These are phyloP conservation scores for Alopecurus myosuroides DNA, from an alignment of 176 grass and related monocot species.

Conservation along the genomic window DNA sequence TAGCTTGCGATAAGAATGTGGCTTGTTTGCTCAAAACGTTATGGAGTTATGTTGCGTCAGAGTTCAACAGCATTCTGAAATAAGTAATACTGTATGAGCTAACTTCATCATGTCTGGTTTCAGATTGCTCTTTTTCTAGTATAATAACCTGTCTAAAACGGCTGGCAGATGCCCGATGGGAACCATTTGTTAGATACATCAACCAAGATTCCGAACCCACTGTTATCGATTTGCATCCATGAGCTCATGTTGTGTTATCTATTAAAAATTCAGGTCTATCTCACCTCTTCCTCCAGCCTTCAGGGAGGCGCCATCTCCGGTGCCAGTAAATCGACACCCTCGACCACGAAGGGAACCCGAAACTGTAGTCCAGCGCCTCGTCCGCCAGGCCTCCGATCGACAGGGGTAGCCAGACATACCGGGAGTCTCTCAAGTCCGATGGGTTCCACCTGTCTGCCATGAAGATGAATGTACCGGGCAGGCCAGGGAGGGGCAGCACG, in stretches of 20 bases:
- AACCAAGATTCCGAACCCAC: conserved; percentile 4
- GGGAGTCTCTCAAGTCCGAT: conserved; percentile 66
- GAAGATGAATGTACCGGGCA: conserved; percentile 84
- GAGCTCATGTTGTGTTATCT: background rate
- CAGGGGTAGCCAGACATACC: conserved; percentile 87
- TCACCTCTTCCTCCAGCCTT: conserved; percentile 36
- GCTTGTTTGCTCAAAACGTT: background rate
- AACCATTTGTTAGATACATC: background rate
- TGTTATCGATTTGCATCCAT: background rate
- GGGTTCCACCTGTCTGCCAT: conserved; percentile 98
- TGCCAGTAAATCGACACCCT: conserved; percentile 93
- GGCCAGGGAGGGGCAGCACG: conserved; percentile 64
- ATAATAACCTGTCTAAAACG: background rate
- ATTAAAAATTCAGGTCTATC: conserved; percentile 11
- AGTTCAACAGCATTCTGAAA: background rate
- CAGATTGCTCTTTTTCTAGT: background rate
- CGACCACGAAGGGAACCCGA: conserved; percentile 74
- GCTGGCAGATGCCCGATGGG: conserved; percentile 26
- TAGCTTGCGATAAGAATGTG: background rate
- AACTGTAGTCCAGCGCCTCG: conserved; percentile 74
- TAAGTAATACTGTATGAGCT: background rate
- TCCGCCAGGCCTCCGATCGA: conserved; percentile 63
- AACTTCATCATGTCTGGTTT: background rate
- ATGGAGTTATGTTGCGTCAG: background rate
- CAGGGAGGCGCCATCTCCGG: conserved; percentile 66